Evolutionary conservation across 352 stramenopile genomes (phyloP), one percentile per base, ranked within the genome.

Genomic region (Phytopythium helicoides): DNA sequence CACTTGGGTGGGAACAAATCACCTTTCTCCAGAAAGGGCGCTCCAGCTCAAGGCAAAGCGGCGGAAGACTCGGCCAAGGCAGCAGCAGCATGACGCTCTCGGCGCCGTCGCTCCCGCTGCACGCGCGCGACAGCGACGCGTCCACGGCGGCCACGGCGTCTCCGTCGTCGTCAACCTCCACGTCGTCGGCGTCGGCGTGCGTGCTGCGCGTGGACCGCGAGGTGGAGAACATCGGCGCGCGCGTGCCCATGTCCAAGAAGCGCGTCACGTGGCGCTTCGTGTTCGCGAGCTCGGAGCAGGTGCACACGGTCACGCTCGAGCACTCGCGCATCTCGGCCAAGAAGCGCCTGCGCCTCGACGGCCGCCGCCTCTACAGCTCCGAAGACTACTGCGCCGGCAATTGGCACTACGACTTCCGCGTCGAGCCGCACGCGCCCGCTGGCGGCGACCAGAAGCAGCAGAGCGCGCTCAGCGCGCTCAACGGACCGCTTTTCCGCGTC

Each of bases 251-350:
- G 62, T 91, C 81, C 47, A 95, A 94, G 75, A 94, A 95, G 52
- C 75, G 81, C 45, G 67, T 94, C 28, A 92, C 80, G 18, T 94
- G 86, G 83, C 80, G 81, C 47, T 93, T 95, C 50, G 79, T 93
- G 35, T 74, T 93, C 37, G 69, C 69, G 3, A 77, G 76, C 1
- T 86, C 75, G 14, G 73, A 90, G 48, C 73, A 90, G 40, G 81
- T 95, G 31, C 82, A 93, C 56, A 95, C 85, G 33, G 63, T 95
- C 16, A 92, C 77, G 66, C 72, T 95, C 18, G 85, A 92, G 54
- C 85, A 95, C 54, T 92, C 81, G 48, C 78, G 81, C 47, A 79
- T 95, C 26, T 81, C 81, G 55, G 76, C 71, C 44, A 93, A 93
- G 66, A 93, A 95, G 64, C 81, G 80, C 2, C 60, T 95, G 51